These are phyloP conservation scores for Penicillium cosmopolitanum DNA, from an alignment of 495 filamentous ascomycete genomes.

Conservation along the genomic window DNA sequence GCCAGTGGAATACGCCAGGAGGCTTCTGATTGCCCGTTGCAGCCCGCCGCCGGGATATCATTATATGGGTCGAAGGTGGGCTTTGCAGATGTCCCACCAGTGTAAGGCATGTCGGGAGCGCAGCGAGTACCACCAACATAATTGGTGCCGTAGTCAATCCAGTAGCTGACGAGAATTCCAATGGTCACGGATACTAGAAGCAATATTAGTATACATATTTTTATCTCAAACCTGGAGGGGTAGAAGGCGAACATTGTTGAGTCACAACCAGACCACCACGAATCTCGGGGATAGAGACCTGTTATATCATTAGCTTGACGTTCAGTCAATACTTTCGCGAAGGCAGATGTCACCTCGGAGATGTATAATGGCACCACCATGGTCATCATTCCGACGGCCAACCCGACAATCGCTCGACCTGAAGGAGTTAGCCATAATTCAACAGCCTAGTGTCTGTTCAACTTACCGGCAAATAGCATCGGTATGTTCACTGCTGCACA, in stretches of 20 bases:
- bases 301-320: slow-evolving; percentile 18
- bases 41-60: slow-evolving; percentile 45
- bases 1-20: slow-evolving; percentile 72
- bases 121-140: slow-evolving; percentile 47
- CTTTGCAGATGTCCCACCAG: slow-evolving; percentile 63
- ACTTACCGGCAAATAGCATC: slow-evolving; percentile 67
- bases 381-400: slow-evolving; percentile 41
- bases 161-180: slow-evolving; percentile 83
- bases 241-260: slow-evolving; percentile 61
- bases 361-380: slow-evolving; percentile 52
- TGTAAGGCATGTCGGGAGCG: slow-evolving; percentile 54
- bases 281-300: slow-evolving; percentile 58
- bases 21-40: slow-evolving; percentile 62
- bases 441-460: neutral
- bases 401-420: slow-evolving; percentile 73
- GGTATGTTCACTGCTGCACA: slow-evolving; percentile 56
- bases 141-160: slow-evolving; percentile 70
- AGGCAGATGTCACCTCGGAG: slow-evolving; percentile 29
- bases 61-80: slow-evolving; percentile 45
- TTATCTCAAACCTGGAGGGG: neutral
- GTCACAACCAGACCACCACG: slow-evolving; percentile 74
- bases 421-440: slow-evolving; percentile 10
- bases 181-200: slow-evolving; percentile 69
- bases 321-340: neutral
- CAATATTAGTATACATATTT: neutral